These are phyloP conservation scores for Sapria himalayana DNA, from an alignment of 345 rosid genomes.

Conservation along the genomic window DNA sequence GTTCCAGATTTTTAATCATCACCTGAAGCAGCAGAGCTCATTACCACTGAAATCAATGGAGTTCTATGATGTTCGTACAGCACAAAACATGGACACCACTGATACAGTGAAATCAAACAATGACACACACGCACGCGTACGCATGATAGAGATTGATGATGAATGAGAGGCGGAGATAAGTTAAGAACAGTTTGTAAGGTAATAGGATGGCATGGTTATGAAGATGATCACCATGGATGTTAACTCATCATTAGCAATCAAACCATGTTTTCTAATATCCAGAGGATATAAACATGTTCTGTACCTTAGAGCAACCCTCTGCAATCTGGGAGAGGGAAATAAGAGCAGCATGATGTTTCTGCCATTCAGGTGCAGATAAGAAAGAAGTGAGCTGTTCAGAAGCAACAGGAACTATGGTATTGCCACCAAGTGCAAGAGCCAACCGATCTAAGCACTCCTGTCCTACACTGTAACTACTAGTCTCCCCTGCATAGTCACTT, in stretches of 20 bases:
- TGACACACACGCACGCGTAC: too few relatives aligned
- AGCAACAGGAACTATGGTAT: conserved; percentile 90
- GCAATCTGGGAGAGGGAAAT: conserved; percentile 98
- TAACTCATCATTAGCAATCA: background rate
- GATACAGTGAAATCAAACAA: too few relatives aligned
- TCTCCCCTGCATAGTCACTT: conserved; percentile 92
- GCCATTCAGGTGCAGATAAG: conserved; percentile 92
- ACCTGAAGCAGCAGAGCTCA: conserved; percentile 35
- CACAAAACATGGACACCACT: too few relatives aligned
- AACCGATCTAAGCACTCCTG: conserved; percentile 96
- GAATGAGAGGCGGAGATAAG: too few relatives aligned
- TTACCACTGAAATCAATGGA: too few relatives aligned
- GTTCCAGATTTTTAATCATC: conserved; percentile 79
- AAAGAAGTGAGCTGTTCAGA: conserved; percentile 79
- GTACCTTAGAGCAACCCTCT: conserved; percentile 95
- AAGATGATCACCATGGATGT: too few relatives aligned
- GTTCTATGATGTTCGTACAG: too few relatives aligned
- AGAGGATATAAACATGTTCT: background rate
- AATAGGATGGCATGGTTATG: too few relatives aligned
- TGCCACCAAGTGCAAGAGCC: conserved; percentile 90
- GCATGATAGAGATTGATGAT: too few relatives aligned
- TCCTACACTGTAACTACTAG: conserved; percentile 76
- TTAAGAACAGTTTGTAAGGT: too few relatives aligned
- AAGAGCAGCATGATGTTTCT: conserved; percentile 92
- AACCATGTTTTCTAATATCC: background rate